Evolutionary conservation across 1,284 basidiomycete species (phyloP).

Genomic region (Coriolopsis trogii): DNA sequence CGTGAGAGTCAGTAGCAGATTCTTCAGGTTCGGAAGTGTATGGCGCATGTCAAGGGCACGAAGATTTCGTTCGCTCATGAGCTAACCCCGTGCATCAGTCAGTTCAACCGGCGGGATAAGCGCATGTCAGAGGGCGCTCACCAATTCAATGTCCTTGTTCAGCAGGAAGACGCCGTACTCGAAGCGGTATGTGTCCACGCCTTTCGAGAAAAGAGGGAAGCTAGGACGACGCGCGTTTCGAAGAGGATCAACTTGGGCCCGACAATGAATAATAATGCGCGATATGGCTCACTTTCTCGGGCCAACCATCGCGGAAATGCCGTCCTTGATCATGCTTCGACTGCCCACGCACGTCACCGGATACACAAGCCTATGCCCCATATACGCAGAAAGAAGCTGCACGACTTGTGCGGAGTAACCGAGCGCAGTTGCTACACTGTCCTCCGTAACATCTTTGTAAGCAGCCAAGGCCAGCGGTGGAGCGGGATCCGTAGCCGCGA

Average conservation of each 20-base stretch:
- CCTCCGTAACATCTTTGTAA: constrained; percentile 79
- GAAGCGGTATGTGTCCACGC: constrained; percentile 95
- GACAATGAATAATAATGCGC: neutral
- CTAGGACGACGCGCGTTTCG: constrained; percentile 44
- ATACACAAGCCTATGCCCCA: constrained; percentile 81
- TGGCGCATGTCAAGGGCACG: constrained; percentile 92
- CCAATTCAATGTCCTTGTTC: constrained; percentile 97
- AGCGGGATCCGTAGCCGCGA: constrained; percentile 75
- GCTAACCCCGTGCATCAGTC: constrained; percentile 46
- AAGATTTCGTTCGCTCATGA: constrained; percentile 89
- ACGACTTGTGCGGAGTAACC: constrained; percentile 88
- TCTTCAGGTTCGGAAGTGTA: constrained; percentile 96
- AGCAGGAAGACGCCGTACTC: constrained; percentile 97
- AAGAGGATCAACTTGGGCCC: constrained; percentile 21
- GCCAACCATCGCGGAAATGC: constrained; percentile 92
- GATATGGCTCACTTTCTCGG: constrained; percentile 75
- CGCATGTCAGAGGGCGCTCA: constrained; percentile 40
- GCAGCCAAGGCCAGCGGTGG: constrained; percentile 76
- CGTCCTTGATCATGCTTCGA: constrained; percentile 86
- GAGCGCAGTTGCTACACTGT: constrained; percentile 81
- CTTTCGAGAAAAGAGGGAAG: constrained; percentile 93
- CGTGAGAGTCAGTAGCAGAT: constrained; percentile 85
- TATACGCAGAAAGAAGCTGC: constrained; percentile 79
- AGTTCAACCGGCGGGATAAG: constrained; percentile 5
- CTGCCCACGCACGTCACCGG: constrained; percentile 90